Percentiles rank a stretch among this genome's conserved stretches.
These are phyloP conservation scores for Friedmanniomyces simplex DNA, from an alignment of 495 filamentous ascomycete genomes.

Conservation along the genomic window DNA sequence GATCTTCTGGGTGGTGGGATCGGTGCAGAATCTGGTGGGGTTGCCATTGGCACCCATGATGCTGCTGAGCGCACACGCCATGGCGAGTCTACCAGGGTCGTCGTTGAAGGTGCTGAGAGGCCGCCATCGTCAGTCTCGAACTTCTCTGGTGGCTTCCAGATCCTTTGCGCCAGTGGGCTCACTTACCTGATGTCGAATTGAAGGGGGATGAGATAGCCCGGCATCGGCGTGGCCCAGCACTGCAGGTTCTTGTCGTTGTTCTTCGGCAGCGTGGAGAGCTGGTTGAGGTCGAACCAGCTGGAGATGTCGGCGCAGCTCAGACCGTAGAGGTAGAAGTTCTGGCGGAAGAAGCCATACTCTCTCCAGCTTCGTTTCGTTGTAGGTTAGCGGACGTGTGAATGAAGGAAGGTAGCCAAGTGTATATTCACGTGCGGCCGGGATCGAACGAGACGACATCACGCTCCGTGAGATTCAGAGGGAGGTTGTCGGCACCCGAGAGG, in stretches of 20 bases:
- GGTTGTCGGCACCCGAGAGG: too few species aligned
- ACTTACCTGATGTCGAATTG: not conserved
- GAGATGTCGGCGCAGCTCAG: not conserved
- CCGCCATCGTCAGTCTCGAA: too few species aligned
- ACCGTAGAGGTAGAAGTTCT: not conserved
- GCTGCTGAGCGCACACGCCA: not conserved
- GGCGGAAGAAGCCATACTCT: not conserved
- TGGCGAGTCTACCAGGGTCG: not conserved
- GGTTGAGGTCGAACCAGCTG: not conserved
- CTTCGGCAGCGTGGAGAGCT: not conserved
- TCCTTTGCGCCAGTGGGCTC: not conserved
- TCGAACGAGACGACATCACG: too few species aligned
- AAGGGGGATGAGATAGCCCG: not conserved
- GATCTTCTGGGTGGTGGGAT: not conserved
- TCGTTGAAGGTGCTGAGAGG: not conserved
- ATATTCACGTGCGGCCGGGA: too few species aligned
- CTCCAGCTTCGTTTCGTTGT: not conserved
- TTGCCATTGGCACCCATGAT: not conserved
- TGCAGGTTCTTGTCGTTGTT: not conserved
- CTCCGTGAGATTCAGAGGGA: too few species aligned
- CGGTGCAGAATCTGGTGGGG: not conserved
- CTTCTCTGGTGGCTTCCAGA: not conserved
- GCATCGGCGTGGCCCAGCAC: not conserved
- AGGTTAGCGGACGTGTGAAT: too few species aligned
- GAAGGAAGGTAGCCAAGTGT: too few species aligned